These are phyloP conservation scores for Sporothrix curviconia DNA, from an alignment of 2,329 filamentous ascomycete genomes.

Conservation along the genomic window DNA sequence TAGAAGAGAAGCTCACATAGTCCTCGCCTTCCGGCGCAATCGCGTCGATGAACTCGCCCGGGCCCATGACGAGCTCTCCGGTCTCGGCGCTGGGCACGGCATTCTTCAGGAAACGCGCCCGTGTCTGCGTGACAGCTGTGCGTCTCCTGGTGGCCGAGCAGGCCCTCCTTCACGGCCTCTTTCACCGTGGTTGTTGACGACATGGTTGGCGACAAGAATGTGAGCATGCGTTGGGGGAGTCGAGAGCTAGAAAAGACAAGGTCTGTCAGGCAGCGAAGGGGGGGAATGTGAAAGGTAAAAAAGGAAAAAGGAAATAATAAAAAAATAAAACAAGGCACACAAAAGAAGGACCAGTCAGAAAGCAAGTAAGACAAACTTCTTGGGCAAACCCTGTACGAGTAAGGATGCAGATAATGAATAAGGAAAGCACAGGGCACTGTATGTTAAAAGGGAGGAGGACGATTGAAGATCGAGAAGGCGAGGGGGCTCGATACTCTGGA, in stretches of 20 bases:
- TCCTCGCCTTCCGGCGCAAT: slow-evolving; percentile 82
- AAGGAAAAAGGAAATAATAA: not conserved
- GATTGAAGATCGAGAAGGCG: not conserved
- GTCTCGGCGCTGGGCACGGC: slow-evolving; percentile 67
- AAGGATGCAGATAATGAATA: too few species aligned
- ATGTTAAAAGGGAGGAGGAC: not conserved
- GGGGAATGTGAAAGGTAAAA: not conserved
- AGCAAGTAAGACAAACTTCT: too few species aligned
- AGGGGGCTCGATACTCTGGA: not conserved
- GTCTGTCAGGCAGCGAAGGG: too few species aligned
- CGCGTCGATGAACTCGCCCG: slow-evolving; percentile 84
- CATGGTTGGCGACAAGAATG: slow-evolving; percentile 25
- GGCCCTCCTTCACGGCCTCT: slow-evolving; percentile 70
- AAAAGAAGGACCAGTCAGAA: not conserved
- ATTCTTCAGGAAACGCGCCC: slow-evolving; percentile 67
- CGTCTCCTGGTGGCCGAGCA: slow-evolving; percentile 56
- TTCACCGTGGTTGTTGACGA: slow-evolving; percentile 46
- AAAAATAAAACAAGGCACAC: not conserved
- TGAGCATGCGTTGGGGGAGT: slow-evolving; percentile 1
- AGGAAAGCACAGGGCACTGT: not conserved
- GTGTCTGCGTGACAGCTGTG: slow-evolving; percentile 68
- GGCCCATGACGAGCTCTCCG: slow-evolving; percentile 73
- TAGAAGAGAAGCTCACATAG: slow-evolving; percentile 60
- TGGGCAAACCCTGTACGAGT: too few species aligned
- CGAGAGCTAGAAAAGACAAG: not conserved